Conservation (phyloP, 1,139 yeast species). For the Blastobotrys illinoisensis region DNA sequence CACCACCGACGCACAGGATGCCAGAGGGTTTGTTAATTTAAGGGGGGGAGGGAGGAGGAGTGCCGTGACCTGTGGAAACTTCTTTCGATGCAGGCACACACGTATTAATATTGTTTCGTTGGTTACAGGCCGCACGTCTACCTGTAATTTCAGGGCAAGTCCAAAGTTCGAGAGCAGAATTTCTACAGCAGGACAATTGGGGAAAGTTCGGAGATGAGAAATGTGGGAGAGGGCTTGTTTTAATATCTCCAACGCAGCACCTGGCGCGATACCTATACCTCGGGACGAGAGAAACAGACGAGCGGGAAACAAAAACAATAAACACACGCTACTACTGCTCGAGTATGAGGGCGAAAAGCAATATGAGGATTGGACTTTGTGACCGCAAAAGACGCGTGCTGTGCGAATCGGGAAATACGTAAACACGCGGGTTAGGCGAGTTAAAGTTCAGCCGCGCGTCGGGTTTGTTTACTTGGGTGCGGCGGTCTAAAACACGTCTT, state of each 20-base stretch:
- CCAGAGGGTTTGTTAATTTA: not conserved
- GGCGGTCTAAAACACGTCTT: not conserved
- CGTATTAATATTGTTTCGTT: not conserved
- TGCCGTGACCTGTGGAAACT: not conserved
- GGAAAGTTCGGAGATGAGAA: not conserved
- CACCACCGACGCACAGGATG: not conserved
- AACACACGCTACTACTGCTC: not conserved
- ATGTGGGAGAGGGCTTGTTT: not conserved
- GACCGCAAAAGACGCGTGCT: not conserved
- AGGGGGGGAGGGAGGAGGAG: too few relatives aligned
- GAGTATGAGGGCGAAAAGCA: not conserved
- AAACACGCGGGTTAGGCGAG: not conserved
- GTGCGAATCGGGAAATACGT: slow-evolving; percentile 2
- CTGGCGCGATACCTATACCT: not conserved
- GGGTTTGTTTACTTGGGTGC: not conserved
- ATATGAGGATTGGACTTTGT: not conserved
- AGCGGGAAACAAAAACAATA: not conserved
- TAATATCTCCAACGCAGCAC: not conserved
- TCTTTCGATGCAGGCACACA: not conserved
- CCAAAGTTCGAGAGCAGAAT: too few relatives aligned
- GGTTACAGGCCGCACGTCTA: not conserved
- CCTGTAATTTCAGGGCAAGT: not conserved
- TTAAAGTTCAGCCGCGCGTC: not conserved
- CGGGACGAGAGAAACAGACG: not conserved
- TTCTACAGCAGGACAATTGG: too few relatives aligned